Evolutionary conservation across 2,329 filamentous ascomycete genomes (phyloP).

Genomic region (Calonectria fujianensis): DNA sequence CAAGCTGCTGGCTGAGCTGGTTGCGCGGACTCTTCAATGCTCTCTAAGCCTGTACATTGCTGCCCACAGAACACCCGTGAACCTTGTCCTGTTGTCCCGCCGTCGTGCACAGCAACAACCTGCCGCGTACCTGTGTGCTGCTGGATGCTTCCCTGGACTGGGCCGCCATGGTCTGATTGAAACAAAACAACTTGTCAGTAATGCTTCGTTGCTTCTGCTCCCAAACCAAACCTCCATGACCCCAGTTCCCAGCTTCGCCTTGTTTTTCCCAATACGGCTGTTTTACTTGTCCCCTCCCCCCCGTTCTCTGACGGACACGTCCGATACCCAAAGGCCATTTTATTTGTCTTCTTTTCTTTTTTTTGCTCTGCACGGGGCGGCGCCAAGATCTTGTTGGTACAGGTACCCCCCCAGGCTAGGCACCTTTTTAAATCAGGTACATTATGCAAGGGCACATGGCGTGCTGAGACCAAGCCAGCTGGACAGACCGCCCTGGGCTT

Average conservation of each 20-base stretch:
- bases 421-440: constrained; percentile 47
- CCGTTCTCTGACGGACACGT: background rate
- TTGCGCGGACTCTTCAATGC: background rate
- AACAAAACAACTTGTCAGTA: constrained; percentile 15
- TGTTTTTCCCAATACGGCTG: constrained; percentile 10
- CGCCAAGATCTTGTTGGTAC: constrained; percentile 18
- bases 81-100: constrained; percentile 12
- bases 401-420: constrained; percentile 11
- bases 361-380: background rate
- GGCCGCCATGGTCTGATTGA: constrained; percentile 27
- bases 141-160: constrained; percentile 11
- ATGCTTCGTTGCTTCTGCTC: constrained; percentile 1
- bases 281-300: background rate
- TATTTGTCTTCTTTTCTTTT: background rate
- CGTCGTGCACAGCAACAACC: constrained; percentile 9
- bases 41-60: too few relatives aligned
- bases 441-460: constrained; percentile 52
- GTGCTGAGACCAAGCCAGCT: constrained; percentile 38
- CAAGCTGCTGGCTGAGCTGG: constrained; percentile 27
- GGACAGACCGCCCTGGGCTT: constrained; percentile 49
- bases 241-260: constrained; percentile 7
- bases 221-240: background rate
- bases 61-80: constrained; percentile 7
- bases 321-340: background rate
- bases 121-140: constrained; percentile 1